These are phyloP conservation scores for Plectranthus barbatus DNA, from an alignment of 257 asterid species.

Conservation along the genomic window DNA sequence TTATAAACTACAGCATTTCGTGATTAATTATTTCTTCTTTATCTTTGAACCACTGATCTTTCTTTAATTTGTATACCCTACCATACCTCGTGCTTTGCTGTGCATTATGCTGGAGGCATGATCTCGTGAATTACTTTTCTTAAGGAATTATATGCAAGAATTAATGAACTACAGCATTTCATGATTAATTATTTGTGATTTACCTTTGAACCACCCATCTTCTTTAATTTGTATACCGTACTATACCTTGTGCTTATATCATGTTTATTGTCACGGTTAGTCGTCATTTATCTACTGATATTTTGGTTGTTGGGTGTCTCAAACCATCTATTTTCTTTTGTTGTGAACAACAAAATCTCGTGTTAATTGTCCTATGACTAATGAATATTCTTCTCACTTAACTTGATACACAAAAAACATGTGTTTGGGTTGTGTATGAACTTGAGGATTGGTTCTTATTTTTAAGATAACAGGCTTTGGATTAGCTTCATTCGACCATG, in stretches of 20 bases:
- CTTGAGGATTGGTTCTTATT: neutral
- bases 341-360: neutral
- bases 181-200: neutral
- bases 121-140: too few species aligned
- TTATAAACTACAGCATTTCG: too few species aligned
- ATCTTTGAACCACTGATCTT: too few species aligned
- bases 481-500: neutral
- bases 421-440: neutral
- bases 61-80: too few species aligned
- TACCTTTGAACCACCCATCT: neutral
- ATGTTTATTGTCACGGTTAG: neutral
- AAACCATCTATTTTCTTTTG: neutral
- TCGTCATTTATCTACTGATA: slow-evolving; percentile 5
- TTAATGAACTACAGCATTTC: too few species aligned
- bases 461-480: neutral
- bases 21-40: too few species aligned
- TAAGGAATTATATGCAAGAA: too few species aligned
- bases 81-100: too few species aligned
- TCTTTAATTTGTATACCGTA: neutral
- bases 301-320: neutral
- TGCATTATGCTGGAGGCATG: too few species aligned
- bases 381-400: neutral
- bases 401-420: neutral
- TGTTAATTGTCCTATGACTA: neutral
- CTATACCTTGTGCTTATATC: neutral